phyloP scores from a whole-genome alignment of 139 green algal species.

The Chlorella sp. region DNA sequence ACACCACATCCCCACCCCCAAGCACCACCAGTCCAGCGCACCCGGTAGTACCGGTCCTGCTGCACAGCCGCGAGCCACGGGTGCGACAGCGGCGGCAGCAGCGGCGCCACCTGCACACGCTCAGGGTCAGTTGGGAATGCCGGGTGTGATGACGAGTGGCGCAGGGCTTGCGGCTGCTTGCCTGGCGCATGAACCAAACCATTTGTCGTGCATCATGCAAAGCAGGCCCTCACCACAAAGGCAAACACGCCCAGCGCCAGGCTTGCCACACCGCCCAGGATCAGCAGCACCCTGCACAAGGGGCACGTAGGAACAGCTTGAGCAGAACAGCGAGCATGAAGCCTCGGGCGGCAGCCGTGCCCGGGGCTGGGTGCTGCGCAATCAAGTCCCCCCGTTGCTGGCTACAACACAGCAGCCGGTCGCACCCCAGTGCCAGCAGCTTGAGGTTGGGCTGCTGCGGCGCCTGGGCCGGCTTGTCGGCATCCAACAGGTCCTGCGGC shows the following conservation, averaged over 20 bases:
- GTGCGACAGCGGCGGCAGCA: neutral
- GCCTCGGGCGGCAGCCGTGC: no score
- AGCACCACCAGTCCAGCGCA: no score
- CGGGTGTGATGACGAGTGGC: neutral
- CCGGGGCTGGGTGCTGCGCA: neutral
- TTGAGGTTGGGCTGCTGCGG: neutral
- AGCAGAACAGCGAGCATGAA: neutral
- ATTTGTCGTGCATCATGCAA: no score
- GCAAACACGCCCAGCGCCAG: neutral
- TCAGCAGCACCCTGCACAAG: constrained; percentile 5
- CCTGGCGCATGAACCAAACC: no score
- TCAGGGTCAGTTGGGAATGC: neutral
- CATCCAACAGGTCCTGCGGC: constrained; percentile 31
- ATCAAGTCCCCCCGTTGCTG: neutral
- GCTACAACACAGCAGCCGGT: neutral
- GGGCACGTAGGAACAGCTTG: neutral
- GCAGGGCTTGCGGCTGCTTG: neutral
- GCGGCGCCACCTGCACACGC: constrained; percentile 22
- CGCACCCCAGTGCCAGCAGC: constrained; percentile 26
- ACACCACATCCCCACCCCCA: no score
- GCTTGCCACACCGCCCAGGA: neutral
- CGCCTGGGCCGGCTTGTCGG: neutral
- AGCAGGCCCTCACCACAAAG: constrained; percentile 12
- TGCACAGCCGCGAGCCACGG: constrained; percentile 25
- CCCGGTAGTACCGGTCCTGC: constrained; percentile 37